phyloP scores from a whole-genome alignment of 2,329 filamentous ascomycete species.

The Monosporascus sp. region DNA sequence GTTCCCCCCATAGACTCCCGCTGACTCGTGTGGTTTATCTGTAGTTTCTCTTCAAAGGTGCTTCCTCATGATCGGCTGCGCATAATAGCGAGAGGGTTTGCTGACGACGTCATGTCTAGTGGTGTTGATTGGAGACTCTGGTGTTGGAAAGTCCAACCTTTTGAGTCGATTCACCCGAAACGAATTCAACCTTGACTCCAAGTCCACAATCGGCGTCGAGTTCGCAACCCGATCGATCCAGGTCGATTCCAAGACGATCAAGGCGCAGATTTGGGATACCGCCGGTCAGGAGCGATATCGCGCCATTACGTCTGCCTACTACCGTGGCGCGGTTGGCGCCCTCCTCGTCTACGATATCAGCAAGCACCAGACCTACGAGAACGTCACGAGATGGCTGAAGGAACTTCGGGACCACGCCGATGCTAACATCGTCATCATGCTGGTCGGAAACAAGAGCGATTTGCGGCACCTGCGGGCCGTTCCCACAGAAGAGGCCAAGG shows the following conservation, averaged over 20 bases:
- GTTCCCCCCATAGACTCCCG: not conserved
- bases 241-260: slow-evolving; percentile 99
- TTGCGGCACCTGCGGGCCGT: slow-evolving; percentile 96
- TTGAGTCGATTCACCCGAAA: slow-evolving; percentile 99
- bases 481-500: slow-evolving; percentile 94
- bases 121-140: slow-evolving; percentile 97
- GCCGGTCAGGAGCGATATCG: slow-evolving; percentile 98
- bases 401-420: slow-evolving; percentile 97
- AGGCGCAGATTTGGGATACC: slow-evolving; percentile 99
- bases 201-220: slow-evolving; percentile 99
- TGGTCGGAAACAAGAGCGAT: slow-evolving; percentile 99
- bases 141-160: slow-evolving; percentile 99
- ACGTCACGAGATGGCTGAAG: slow-evolving; percentile 98
- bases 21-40: slow-evolving; percentile 28
- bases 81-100: slow-evolving; percentile 19
- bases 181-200: slow-evolving; percentile 99
- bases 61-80: slow-evolving; percentile 20
- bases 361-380: slow-evolving; percentile 99
- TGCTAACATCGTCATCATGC: slow-evolving; percentile 99
- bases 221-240: slow-evolving; percentile 98
- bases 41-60: slow-evolving; percentile 99
- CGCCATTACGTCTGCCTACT: slow-evolving; percentile 98
- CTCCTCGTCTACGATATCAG: slow-evolving; percentile 99
- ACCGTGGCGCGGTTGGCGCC: slow-evolving; percentile 93
- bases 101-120: slow-evolving; percentile 49